phyloP scores from a whole-genome alignment of 169 alveolate species.

The Cyclospora cayetanensis region DNA sequence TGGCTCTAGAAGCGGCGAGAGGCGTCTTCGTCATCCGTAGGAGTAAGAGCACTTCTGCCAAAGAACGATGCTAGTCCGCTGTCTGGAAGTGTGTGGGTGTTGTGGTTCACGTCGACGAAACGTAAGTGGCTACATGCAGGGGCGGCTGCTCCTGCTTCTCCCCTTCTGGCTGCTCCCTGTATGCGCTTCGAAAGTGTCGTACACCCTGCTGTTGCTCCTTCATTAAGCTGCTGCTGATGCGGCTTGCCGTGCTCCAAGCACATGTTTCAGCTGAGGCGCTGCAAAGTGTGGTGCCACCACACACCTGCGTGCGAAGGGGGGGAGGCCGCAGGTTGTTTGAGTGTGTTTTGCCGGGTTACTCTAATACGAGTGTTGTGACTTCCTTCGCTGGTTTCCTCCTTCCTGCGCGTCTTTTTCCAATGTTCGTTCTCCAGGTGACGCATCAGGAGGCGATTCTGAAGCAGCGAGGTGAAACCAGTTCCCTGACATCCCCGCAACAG shows the following conservation, averaged over 20 bases:
- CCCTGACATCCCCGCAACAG: no score
- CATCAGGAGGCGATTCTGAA: background rate
- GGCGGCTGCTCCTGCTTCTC: background rate
- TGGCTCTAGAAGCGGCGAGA: no score
- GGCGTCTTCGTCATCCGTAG: no score
- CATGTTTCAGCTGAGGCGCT: no score
- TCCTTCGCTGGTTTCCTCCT: no score
- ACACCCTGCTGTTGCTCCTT: background rate
- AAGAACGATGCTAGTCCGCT: background rate
- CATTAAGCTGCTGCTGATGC: background rate
- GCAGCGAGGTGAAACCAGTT: background rate
- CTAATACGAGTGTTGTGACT: no score
- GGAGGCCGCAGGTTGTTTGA: background rate
- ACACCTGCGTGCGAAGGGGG: no score
- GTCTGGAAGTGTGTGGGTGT: background rate
- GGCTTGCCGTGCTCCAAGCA: no score
- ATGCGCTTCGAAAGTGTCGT: background rate
- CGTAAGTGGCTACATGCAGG: background rate
- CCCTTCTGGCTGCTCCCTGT: background rate
- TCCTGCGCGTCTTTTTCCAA: no score
- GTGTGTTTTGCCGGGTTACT: background rate
- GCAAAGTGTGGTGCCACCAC: no score
- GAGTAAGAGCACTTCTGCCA: no score
- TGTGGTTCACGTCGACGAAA: background rate
- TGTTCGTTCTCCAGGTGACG: no score